Percentiles rank a stretch among this genome's conserved stretches.
Evolutionary conservation across 1,139 yeast genomes (phyloP).

Genomic region (Geotrichum citri-aurantii): DNA sequence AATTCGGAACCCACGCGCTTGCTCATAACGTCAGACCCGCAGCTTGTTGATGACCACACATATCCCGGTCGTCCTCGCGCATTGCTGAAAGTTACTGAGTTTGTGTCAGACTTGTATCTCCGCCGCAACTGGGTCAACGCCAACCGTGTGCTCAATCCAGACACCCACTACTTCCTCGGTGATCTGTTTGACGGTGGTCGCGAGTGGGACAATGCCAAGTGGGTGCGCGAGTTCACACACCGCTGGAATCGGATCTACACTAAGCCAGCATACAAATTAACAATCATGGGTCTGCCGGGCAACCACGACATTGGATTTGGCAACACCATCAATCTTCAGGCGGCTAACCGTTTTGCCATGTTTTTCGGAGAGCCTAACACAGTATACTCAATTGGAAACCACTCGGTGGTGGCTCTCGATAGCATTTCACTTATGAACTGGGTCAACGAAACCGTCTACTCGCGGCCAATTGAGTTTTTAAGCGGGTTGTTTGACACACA

Average conservation of each 20-base stretch:
- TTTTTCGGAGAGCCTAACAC: constrained; percentile 68
- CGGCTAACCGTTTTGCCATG: constrained; percentile 57
- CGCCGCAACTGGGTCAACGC: constrained; percentile 66
- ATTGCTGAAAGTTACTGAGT: constrained; percentile 34
- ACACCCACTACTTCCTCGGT: constrained; percentile 73
- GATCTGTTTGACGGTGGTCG: constrained; percentile 95
- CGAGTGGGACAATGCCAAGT: constrained; percentile 65
- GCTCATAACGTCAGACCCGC: constrained; percentile 86
- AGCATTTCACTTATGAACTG: constrained; percentile 68
- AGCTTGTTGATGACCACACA: constrained; percentile 73
- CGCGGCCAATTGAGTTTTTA: constrained; percentile 41
- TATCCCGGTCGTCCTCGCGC: constrained; percentile 40
- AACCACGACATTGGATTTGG: constrained; percentile 96
- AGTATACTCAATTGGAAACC: constrained; percentile 59
- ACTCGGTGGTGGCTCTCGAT: constrained; percentile 70
- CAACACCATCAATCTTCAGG: constrained; percentile 49
- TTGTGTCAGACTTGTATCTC: constrained; percentile 66
- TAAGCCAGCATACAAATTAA: constrained; percentile 42
- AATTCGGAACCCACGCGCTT: constrained; percentile 48
- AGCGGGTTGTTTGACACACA: constrained; percentile 30
- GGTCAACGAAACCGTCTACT: constrained; percentile 40
- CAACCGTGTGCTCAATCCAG: constrained; percentile 60
- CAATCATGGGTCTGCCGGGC: constrained; percentile 69
- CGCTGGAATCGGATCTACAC: constrained; percentile 65
- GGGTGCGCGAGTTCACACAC: constrained; percentile 60